These are phyloP conservation scores for Phanerochaete sordida DNA, from an alignment of 768 basidiomycete genomes.

Conservation along the genomic window DNA sequence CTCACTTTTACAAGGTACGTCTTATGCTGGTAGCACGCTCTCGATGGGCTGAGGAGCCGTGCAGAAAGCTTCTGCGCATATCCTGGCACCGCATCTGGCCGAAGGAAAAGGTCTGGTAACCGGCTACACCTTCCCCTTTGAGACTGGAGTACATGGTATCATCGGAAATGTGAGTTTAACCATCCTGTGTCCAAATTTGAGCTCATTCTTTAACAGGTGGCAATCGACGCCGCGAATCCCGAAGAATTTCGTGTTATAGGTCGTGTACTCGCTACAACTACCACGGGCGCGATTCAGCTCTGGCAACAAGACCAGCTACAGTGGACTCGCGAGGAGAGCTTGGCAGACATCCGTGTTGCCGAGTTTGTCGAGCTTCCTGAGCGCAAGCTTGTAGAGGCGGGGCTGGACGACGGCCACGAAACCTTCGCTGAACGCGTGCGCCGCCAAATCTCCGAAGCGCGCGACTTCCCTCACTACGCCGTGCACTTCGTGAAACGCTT, in stretches of 20 bases:
- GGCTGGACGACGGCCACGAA: slow-evolving; percentile 37
- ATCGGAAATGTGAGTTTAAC: slow-evolving; percentile 55
- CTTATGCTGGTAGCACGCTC: not conserved
- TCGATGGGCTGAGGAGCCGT: not conserved
- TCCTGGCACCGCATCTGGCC: slow-evolving; percentile 47
- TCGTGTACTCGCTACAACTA: slow-evolving; percentile 57
- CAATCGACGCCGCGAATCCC: slow-evolving; percentile 48
- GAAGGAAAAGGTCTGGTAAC: slow-evolving; percentile 44
- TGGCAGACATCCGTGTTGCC: slow-evolving; percentile 59
- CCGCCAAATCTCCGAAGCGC: slow-evolving; percentile 57
- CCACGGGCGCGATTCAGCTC: slow-evolving; percentile 73
- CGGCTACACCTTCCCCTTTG: slow-evolving; percentile 60
- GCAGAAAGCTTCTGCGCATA: slow-evolving; percentile 54
- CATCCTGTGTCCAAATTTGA: not conserved
- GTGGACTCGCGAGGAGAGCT: slow-evolving; percentile 82
- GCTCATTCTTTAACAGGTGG: slow-evolving; percentile 34
- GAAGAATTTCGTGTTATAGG: slow-evolving; percentile 33
- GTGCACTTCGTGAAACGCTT: slow-evolving; percentile 68
- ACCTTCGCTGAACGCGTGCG: slow-evolving; percentile 45
- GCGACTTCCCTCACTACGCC: slow-evolving; percentile 71
- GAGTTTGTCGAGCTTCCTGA: slow-evolving; percentile 81
- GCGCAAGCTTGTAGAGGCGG: slow-evolving; percentile 33
- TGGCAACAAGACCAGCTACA: slow-evolving; percentile 59
- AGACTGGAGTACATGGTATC: slow-evolving; percentile 61
- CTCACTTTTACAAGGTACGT: slow-evolving; percentile 48